A percentile compares a stretch with the other conserved stretches of the same genome.
Evolutionary conservation across 164 flowering plant species (phyloP).

Genomic region (Paratinospora sagittata): DNA sequence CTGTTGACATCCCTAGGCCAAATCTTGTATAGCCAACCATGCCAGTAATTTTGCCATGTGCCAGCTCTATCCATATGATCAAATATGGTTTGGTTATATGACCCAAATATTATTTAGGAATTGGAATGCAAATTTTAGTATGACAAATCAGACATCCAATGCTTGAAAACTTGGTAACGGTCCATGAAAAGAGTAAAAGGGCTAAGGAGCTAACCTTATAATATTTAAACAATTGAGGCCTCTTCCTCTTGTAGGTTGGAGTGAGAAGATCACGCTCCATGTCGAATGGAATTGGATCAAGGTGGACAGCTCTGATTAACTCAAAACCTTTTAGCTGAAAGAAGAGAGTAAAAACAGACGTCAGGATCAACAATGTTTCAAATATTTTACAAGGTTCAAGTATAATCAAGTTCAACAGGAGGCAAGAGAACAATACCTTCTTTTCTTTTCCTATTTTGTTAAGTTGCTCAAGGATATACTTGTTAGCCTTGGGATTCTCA

Average conservation of each 20-base stretch:
- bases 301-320: conserved; percentile 71
- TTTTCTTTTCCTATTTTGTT: conserved; percentile 65
- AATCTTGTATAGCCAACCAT: too few relatives aligned
- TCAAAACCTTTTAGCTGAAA: conserved; percentile 97
- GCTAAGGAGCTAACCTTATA: conserved; percentile 55
- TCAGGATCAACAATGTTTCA: conserved; percentile 6
- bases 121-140: not conserved
- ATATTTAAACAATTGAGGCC: conserved; percentile 89
- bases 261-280: conserved; percentile 95
- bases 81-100: not conserved
- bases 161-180: not conserved
- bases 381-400: not conserved
- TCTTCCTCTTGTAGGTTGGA: conserved; percentile 94
- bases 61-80: not conserved
- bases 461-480: conserved; percentile 72
- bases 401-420: not conserved
- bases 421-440: conserved; percentile 43
- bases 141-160: not conserved
- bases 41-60: too few relatives aligned
- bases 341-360: not conserved
- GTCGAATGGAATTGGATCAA: conserved; percentile 87
- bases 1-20: too few relatives aligned
- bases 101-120: not conserved
- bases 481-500: conserved; percentile 68
- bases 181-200: not conserved